Percentiles rank a stretch among this genome's conserved stretches.
These are phyloP conservation scores for Avena atlantica DNA, from an alignment of 176 grass and related monocot genomes.

Conservation along the genomic window DNA sequence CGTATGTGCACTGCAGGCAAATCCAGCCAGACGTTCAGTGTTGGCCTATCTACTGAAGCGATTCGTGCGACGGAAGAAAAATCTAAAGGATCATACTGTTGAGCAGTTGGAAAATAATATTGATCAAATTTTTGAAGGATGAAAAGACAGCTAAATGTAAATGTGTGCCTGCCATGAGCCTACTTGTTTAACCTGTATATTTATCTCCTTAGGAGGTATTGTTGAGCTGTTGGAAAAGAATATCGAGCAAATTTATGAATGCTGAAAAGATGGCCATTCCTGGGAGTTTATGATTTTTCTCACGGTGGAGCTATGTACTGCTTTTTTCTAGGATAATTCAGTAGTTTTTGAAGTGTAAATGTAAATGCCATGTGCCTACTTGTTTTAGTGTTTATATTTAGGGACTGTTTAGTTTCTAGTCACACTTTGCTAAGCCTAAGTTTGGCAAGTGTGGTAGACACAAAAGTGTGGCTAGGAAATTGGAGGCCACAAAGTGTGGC, in stretches of 20 bases:
- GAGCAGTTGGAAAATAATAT: not conserved
- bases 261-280: not conserved
- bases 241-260: not conserved
- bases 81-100: not conserved
- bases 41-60: not conserved
- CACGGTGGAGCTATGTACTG: too few relatives aligned
- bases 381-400: not conserved
- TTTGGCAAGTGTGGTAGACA: too few relatives aligned
- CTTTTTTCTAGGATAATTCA: too few relatives aligned
- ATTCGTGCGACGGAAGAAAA: not conserved
- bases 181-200: not conserved
- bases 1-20: not conserved
- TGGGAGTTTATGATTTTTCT: too few relatives aligned
- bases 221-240: not conserved
- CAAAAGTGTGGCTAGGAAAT: too few relatives aligned
- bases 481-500: too few relatives aligned
- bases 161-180: not conserved
- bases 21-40: not conserved
- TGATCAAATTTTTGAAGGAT: not conserved
- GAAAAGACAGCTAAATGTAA: not conserved
- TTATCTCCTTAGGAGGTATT: not conserved
- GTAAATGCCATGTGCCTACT: not conserved
- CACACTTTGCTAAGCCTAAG: too few relatives aligned
- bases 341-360: not conserved
- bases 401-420: too few relatives aligned